Base-by-base conservation (phyloP, 139 green algal genomes). In the Coelastrella sp. region DNA sequence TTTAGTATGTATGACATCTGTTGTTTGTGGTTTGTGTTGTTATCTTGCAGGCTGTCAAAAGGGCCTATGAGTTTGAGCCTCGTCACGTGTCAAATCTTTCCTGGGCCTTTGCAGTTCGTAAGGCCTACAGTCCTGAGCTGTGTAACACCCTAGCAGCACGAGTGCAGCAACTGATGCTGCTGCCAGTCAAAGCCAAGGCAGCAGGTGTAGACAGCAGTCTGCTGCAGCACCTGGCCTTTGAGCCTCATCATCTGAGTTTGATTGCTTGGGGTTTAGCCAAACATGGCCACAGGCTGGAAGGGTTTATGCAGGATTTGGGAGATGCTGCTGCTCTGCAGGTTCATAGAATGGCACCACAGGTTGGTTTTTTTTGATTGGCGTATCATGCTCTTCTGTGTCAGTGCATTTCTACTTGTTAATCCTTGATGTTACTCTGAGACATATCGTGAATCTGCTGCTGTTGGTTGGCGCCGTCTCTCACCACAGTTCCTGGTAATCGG, bases 241-340 rank as follows among this genome's bases (percentile, higher is more conserved):
- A 72, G 35, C 77, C 77, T 2, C 77, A 74, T 7, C 77, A 84
- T 50, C 23, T 69, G 51, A 75, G 59, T 37, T 25, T 84, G 77
- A 13, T 84, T 27, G 77, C 77, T 9, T 74, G 60, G 59, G 40
- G 59, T 4, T 84, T 84, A 63, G 77, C 77, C 25, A 84, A 84
- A 60, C 77, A 84, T n/a, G 59, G 77, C 5, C 35, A 41, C 35
- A 63, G 45, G 41, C 11, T 51, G n/a, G 79, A 85, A 15, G 41
- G 30, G 40, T 57, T 85, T 43, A 59, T 85, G 79, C 25, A 35
- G 41, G 40, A 23, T 21, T 23, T 85, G 15, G 79, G 41, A 3
- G 19, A 77, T 25, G 25, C 25, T 8, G 79, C 79, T 2, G 79
- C 62, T 45, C 75, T 53, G 7, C 75, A 82, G 75, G 75, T 82